Evolutionary conservation across 2,329 filamentous ascomycete genomes (phyloP).

Genomic region (Xylariaceae sp.): DNA sequence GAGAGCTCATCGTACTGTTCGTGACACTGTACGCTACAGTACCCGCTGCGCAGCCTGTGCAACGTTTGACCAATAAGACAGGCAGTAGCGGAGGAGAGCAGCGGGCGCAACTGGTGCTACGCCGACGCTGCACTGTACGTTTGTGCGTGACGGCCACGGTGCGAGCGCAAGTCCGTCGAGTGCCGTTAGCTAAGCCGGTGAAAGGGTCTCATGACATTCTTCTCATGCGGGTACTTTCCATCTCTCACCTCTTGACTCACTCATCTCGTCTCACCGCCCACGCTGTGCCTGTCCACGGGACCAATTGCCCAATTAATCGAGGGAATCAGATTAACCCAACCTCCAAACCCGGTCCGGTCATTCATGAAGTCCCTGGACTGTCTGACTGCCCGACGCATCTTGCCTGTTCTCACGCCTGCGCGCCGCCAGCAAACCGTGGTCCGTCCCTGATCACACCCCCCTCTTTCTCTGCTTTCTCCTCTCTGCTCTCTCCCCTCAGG

Average conservation of each 20-base stretch:
- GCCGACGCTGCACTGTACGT: not conserved
- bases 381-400: not conserved
- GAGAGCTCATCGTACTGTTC: not conserved
- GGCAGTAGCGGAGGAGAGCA: not conserved
- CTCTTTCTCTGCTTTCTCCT: too few relatives aligned
- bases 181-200: slow-evolving; percentile 9
- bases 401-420: slow-evolving; percentile 16
- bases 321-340: not conserved
- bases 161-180: not conserved
- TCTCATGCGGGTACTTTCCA: slow-evolving; percentile 17
- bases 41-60: not conserved
- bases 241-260: slow-evolving; percentile 8
- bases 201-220: slow-evolving; percentile 29
- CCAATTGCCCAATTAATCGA: slow-evolving; percentile 10
- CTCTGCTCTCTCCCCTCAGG: too few relatives aligned
- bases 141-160: not conserved
- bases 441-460: not conserved
- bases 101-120: not conserved
- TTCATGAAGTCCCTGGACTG: slow-evolving; percentile 1
- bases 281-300: slow-evolving; percentile 15
- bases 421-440: slow-evolving; percentile 1
- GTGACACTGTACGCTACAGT: not conserved
- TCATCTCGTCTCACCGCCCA: slow-evolving; percentile 14
- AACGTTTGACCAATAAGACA: not conserved
- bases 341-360: slow-evolving; percentile 1